phyloP scores from a whole-genome alignment of 345 rosid species.

The Toxicodendron radicans region DNA sequence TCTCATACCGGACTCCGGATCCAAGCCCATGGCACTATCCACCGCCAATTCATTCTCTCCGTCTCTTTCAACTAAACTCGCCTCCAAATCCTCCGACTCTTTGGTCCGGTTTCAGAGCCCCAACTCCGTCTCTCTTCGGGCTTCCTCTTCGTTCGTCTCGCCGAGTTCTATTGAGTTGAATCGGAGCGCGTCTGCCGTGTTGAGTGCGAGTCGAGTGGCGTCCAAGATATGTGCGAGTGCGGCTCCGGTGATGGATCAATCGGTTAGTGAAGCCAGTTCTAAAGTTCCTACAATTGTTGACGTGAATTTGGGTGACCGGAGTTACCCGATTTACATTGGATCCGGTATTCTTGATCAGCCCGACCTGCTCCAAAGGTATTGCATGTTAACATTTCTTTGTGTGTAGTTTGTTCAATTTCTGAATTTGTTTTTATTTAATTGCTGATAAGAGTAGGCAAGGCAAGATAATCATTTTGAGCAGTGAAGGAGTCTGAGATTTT shows the following conservation, averaged over 20 bases:
- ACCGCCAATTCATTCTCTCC: conserved; percentile 50
- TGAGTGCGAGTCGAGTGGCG: conserved; percentile 18
- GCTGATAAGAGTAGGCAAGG: not conserved
- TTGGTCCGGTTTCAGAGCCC: conserved; percentile 32
- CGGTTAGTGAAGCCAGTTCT: conserved; percentile 38
- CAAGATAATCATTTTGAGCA: not conserved
- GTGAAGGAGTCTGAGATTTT: no score
- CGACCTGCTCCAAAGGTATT: conserved; percentile 74
- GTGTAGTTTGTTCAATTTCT: not conserved
- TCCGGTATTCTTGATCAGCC: conserved; percentile 83
- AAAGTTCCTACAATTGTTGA: conserved; percentile 63
- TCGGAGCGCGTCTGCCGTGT: conserved; percentile 25
- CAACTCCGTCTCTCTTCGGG: conserved; percentile 27
- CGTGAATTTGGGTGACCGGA: conserved; percentile 86
- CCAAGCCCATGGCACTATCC: conserved; percentile 50
- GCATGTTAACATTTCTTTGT: not conserved
- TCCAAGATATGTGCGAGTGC: conserved; percentile 46
- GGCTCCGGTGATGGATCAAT: conserved; percentile 63
- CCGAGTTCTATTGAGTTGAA: conserved; percentile 24
- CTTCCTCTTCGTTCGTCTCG: conserved; percentile 16
- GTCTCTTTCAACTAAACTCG: conserved; percentile 35
- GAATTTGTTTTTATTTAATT: conserved; percentile 1
- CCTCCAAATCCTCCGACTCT: conserved; percentile 26
- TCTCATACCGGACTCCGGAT: conserved; percentile 5
- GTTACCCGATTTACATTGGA: conserved; percentile 95